Conservation (phyloP, 371 early-diverging fungal genomes). For the Mortierella sp. region DNA sequence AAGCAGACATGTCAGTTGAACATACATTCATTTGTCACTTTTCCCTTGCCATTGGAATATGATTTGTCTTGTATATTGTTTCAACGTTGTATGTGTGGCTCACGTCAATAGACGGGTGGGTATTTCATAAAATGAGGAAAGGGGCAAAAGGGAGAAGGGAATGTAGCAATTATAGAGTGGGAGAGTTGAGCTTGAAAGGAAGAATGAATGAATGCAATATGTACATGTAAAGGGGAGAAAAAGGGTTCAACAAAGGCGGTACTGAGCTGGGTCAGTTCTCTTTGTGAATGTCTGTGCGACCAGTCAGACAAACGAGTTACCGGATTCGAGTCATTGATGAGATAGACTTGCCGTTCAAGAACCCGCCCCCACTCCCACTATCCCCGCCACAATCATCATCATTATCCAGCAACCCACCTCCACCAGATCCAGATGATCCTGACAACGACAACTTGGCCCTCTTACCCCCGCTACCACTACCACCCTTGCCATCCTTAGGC, state of each 20-base stretch:
- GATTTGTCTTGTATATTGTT: too few species aligned
- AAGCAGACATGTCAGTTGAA: too few species aligned
- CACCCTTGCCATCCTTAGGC: slow-evolving; percentile 24
- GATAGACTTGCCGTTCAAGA: slow-evolving; percentile 22
- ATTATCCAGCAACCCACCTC: slow-evolving; percentile 13
- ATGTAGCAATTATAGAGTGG: too few species aligned
- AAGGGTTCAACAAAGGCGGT: neutral
- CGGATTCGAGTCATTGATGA: slow-evolving; percentile 42
- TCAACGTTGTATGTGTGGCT: too few species aligned
- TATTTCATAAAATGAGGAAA: too few species aligned
- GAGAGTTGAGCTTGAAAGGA: too few species aligned
- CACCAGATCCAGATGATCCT: neutral
- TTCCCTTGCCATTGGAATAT: too few species aligned
- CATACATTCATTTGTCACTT: too few species aligned
- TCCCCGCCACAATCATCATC: slow-evolving; percentile 21
- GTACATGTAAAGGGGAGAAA: too few species aligned
- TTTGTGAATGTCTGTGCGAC: neutral
- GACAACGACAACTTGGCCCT: neutral
- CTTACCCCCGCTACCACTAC: slow-evolving; percentile 12
- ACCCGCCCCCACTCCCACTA: slow-evolving; percentile 18
- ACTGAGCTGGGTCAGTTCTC: neutral
- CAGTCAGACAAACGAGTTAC: neutral
- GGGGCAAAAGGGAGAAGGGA: too few species aligned
- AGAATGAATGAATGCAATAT: neutral
- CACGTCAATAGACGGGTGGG: too few species aligned